Percentiles rank a stretch among this genome's conserved stretches.
Evolutionary conservation across 257 asterid genomes (phyloP).

Genomic region (Schizonepeta tenuifolia): DNA sequence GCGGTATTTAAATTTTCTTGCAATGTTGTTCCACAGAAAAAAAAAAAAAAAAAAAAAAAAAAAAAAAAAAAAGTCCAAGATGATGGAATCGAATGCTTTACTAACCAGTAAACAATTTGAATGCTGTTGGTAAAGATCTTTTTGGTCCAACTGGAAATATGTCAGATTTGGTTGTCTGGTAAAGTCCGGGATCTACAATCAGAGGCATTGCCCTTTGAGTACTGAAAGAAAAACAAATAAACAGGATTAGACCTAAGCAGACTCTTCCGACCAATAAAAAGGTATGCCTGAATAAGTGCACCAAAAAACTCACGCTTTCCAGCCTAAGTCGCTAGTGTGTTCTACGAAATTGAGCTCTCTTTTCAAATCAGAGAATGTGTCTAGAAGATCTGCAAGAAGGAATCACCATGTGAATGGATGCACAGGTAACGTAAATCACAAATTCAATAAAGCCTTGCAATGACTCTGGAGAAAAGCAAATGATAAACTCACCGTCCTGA

Average conservation of each 20-base stretch:
- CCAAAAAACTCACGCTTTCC: constrained; percentile 70
- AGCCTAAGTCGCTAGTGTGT: constrained; percentile 71
- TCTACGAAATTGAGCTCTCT: constrained; percentile 68
- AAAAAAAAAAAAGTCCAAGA: constrained; percentile 6
- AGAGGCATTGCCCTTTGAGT: constrained; percentile 75
- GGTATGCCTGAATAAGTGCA: constrained; percentile 9
- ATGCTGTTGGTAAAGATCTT: constrained; percentile 72
- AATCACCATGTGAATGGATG: constrained; percentile 10
- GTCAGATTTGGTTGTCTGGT: constrained; percentile 64
- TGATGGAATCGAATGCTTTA: constrained; percentile 26
- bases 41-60: too few relatives aligned
- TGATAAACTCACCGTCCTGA: constrained; percentile 82
- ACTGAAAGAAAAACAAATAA: constrained; percentile 43
- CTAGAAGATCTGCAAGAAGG: constrained; percentile 72
- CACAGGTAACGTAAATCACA: constrained; percentile 1
- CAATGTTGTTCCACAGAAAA: too few relatives aligned
- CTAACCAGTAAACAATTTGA: constrained; percentile 90
- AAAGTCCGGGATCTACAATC: constrained; percentile 82
- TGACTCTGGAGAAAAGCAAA: neutral
- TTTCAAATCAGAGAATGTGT: constrained; percentile 52
- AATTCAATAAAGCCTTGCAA: neutral
- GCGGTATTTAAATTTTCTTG: too few relatives aligned
- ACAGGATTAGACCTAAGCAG: constrained; percentile 19
- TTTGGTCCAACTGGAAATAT: constrained; percentile 62
- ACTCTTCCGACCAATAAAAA: neutral